Base-by-base conservation (phyloP, 2,329 filamentous ascomycete genomes). In the Mycogone perniciosa region DNA sequence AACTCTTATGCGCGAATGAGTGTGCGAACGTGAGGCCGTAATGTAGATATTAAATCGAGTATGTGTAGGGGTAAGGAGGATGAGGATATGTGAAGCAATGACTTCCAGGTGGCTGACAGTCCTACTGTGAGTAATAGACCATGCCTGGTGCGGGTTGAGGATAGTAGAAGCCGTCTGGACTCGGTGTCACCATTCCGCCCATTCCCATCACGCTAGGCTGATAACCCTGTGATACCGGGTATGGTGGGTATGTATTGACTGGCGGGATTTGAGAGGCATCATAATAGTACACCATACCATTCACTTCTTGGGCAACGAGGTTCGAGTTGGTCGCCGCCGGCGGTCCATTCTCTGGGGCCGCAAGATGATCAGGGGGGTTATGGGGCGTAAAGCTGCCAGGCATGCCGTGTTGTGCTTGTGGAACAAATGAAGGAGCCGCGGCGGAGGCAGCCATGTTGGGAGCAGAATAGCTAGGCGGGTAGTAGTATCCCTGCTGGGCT, bases 261-360 rank as follows among this genome's bases (percentile, higher is more conserved):
- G 78, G 71, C 29, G 81, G 73, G 44, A 91, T 72, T 63, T 90
- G 85, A n/a, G 84, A 78, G 6, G 88, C 79, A 63, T 95, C 88
- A 61, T 90, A 91, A 66, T 96, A 99, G 68, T 95, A 97, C 1
- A 96, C 90, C 80, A 95, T 97, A 55, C 93, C 93, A 59, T 96
- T 95, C 56, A 85, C 84, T 71, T 97, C 92, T 67, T 96, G 91
- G 0, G 89, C 89, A 44, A 86, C 79, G 39, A 82, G 66, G 56
- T 74, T 79, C 13, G 73, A 62, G 31, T 64, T 62, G 31, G 58
- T 41, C n/a, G 59, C 47, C 5, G 62, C 51, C 8, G 56, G 53
- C 39, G 61, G 62, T n/a, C 56, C 57, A 33, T 57, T 58, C 30
- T 62, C 57, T 44, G 71, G 68, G n/a, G 65, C 59, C 30, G 52